Base-by-base conservation (phyloP, 2,329 filamentous ascomycete genomes). In the Fusarium keratoplasticum region DNA sequence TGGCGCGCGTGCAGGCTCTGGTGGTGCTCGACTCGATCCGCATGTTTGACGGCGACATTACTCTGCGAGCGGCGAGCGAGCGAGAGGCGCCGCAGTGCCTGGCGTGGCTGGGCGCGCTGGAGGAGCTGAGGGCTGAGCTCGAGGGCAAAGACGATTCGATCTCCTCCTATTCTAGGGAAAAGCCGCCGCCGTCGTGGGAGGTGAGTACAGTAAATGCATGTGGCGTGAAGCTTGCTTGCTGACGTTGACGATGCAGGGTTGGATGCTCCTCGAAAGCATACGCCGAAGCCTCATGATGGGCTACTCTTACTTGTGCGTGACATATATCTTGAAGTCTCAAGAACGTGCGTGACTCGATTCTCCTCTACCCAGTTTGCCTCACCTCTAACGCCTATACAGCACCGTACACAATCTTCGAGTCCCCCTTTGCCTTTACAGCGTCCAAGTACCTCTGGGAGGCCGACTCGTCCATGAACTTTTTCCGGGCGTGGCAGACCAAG, bases 361-460 rank as follows among this genome's bases (percentile, higher is more conserved):
- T 33, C 13, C 11, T 33, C 13, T 13, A 33, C 31, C 31, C 5
- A 33, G 11, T 33, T 33, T 33, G 31, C 31, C 31, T 31, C 29
- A 31, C 29, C 29, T 10, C 22, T 74, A 42, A 70, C 61, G 9
- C 27, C 10, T 54, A 9, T 18, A 5, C 29, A 77, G 74, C 76
- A 5, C 71, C 76, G 18, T 61, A 64, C 44, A 70, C 75, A 1
- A 35, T 73, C 14, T 76, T 77, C 68, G 74, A 70, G 4, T 9
- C 36, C 11, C 20, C 62, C 13, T 62, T 76, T 25, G 36, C 50
- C 42, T 84, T 82, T 66, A 87, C 82, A 4, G 81, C 84, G 20
- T 86, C 84, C 7, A 78, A 78, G 9, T 81, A 85, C 64, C 81
- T 87, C 20, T 87, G 85, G 85, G 80, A 84, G 18, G 84, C 86